Evolutionary conservation across 2,329 filamentous ascomycete species (phyloP).

Genomic region (Aspergillus sp.): DNA sequence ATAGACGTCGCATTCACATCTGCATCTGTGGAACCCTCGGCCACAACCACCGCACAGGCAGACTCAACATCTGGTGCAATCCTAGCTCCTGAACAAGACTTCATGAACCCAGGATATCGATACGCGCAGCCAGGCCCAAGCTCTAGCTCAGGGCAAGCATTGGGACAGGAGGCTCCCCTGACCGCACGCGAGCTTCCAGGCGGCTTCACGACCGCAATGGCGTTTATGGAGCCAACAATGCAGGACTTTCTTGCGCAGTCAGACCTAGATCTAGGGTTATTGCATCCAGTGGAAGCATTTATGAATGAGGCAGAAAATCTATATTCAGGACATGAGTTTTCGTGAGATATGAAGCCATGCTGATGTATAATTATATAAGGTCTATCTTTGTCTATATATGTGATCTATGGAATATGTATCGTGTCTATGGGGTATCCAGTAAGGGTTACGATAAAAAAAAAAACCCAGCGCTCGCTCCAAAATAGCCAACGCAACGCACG

Average conservation of each 20-base stretch:
- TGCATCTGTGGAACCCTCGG: neutral
- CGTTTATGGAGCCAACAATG: slow-evolving; percentile 45
- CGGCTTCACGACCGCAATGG: slow-evolving; percentile 44
- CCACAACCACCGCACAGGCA: neutral
- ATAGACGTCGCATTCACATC: neutral
- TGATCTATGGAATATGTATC: neutral
- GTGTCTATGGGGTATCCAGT: neutral
- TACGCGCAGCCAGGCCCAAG: neutral
- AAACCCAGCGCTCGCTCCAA: neutral
- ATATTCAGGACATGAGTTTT: slow-evolving; percentile 15
- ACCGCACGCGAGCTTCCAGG: slow-evolving; percentile 7
- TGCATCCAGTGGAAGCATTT: slow-evolving; percentile 42
- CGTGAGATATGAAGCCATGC: neutral
- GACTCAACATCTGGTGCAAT: neutral
- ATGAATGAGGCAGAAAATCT: slow-evolving; percentile 35
- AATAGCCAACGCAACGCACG: neutral
- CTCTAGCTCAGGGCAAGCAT: neutral
- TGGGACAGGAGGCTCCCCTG: neutral
- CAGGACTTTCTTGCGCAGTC: slow-evolving; percentile 45
- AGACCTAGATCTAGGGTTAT: slow-evolving; percentile 40
- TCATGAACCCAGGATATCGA: too few species aligned
- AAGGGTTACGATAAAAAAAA: slow-evolving; percentile 6
- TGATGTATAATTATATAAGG: neutral
- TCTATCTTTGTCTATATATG: slow-evolving; percentile 11
- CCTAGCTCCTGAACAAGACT: neutral